Base-by-base conservation (phyloP, 306 rosid genomes). In the Alnus glutinosa region DNA sequence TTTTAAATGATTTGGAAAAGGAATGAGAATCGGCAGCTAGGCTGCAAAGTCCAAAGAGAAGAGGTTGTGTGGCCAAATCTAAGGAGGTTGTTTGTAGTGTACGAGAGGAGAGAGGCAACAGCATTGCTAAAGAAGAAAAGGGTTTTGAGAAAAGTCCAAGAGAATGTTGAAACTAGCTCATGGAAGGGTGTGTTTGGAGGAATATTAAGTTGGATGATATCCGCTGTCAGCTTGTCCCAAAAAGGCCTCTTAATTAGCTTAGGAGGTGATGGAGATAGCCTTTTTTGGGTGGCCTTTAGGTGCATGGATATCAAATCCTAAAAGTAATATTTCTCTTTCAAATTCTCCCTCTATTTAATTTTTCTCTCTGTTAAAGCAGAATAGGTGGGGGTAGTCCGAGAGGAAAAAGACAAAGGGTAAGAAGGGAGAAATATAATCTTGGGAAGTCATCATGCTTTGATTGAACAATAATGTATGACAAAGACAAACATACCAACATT, bases 121-220 rank as follows among this genome's bases (percentile, higher is more conserved):
- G 87, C 86, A 86, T 70, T 71, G 82, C 68, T 81, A 83, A 84
- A 88, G 80, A 81, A 64, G 90, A 73, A 88, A 85, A 75, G 55
- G 87, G 80, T 57, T 59, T 5, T 44, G 78, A 82, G 91, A 85
- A 87, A 75, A 89, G 59, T 80, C 86, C 96, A 88, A 90, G 87
- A 85, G 92, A 89, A 90, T 92, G 96, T 89, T 82, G 88, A 87
- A 95, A 80, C 36, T 79, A 89, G 92, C 89, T 77, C 84, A 89
- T 93, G 99, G 96, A 93, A 87, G 80, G 79, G 90, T 84, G 90
- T 84, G 85, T 82, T 88, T 93, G 99, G 98, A 89, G 88, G 97
- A 89, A 92, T 89, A 80, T 89, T 80, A 78, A 81, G 88, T 85
- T 78, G 69, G 82, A 75, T 58, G 88, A 91, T 89, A 91, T 89